Base-by-base conservation (phyloP, 2,329 filamentous ascomycete species). In the Metarhizium album region DNA sequence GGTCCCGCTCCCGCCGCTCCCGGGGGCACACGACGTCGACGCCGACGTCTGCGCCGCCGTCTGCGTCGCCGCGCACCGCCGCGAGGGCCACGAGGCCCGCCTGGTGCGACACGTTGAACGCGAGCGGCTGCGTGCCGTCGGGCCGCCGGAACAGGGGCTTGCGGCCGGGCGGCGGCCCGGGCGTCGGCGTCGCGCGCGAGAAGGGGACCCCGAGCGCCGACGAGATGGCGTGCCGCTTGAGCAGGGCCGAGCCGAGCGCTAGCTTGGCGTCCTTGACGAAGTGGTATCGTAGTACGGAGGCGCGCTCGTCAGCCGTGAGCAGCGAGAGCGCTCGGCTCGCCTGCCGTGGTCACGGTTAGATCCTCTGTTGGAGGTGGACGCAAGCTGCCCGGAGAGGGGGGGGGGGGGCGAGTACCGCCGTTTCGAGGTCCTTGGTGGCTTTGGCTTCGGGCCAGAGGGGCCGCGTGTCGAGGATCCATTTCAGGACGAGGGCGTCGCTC, bases 51-150 rank as follows among this genome's bases (percentile, higher is more conserved):
- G 64, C 51, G 3, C 58, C 60, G 3, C 37, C 2, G n/a, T 16
- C 37, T n/a, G 67, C 60, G 48, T 60, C n/a, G 47, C 58, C 60
- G 62, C 42, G 62, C 2, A 74, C 68, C 14, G 83, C 83, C 13
- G 85, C 74, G 29, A 90, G 70, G 2, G 79, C 78, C 0, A 90
- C 86, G 16, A 91, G 70, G 2, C 87, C 86, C 8, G 83, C 83
- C 70, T 91, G 87, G 65, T 91, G 87, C 45, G 80, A 84, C 50
- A 90, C 77, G 66, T 91, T 91, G 74, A 91, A 90, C 55, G 70
- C 59, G n/a, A 81, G 63, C 18, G 74, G 67, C 58, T 73, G 75
- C 51, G 52, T 68, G 56, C 58, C 77, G 69, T 63, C 72, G 65
- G 55, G 74, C 70, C 71, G 70, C 62, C 60, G 62, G 62, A 71